Evolutionary conservation across 768 basidiomycete species (phyloP), one percentile per base, ranked within the genome.

Genomic region (Termitomyces sp.): DNA sequence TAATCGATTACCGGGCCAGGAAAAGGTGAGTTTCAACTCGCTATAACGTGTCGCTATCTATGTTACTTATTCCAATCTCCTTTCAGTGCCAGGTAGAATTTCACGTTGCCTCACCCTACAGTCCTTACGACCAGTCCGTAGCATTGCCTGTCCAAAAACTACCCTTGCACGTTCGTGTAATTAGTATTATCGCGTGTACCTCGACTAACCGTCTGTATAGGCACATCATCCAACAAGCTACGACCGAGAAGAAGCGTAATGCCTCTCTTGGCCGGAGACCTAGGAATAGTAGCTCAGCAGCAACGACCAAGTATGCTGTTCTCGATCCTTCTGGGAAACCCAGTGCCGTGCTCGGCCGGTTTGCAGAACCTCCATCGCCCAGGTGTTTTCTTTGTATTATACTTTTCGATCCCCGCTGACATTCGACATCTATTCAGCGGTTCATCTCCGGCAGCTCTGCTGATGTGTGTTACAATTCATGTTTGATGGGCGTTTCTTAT

Each of bases 81-180:
- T 31, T 56, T 23, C 56, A 88, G 86, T 88, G 88, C 65, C 86
- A 88, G 80, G 87, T 88, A 53, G 52, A 60, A 62, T 63, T 59
- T 20, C n/a, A 42, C 47, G 20, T 56, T 43, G 44, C 46, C 48
- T 44, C 33, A 15, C 41, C 13, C 59, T 45, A 29, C 42, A 33
- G n/a, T 39, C 15, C 60, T 45, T 41, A 56, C 54, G 55, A 45
- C 33, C 43, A 46, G 54, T 36, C 35, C 18, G 31, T 62, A 94
- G 86, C 91, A 94, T 65, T 95, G 92, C 69, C 70, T 85, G 56
- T 81, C 86, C 57, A 95, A 95, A 75, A 91, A 89, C 64, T 91
- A 89, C 65, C 86, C 90, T 42, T 95, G 92, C 91, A 94, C 92
- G 91, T 93, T 64, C 62, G 89, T 83, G 16, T 60, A 56, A 56